Base-by-base conservation (phyloP, 129 eudicot species). In the Centella asiatica region DNA sequence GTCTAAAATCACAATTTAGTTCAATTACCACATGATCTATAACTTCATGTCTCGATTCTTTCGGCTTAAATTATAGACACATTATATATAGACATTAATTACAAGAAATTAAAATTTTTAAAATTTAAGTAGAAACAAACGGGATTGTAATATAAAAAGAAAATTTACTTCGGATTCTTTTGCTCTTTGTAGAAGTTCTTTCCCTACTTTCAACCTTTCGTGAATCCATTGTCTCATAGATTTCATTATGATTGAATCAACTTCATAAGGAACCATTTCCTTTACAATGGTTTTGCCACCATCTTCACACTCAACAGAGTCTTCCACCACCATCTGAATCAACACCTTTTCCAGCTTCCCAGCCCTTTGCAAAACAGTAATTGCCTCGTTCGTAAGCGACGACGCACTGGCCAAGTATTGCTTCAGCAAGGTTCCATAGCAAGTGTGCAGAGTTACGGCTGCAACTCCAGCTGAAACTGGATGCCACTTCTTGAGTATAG, bases 401-500 rank as follows among this genome's bases (percentile, higher is more conserved):
- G 86, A 48, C 28, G 77, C 72, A n/a, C 82, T 82, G 2, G 82
- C 51, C 42, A 92, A 71, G 72, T 81, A 92, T 45, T 92, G 94
- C 81, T 76, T 82, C 57, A 92, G 48, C 62, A 87, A 49, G 10
- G 73, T 67, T 27, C 88, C 98, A 18, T 82, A 92, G 72, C 96
- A 92, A 2, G 81, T 47, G 64, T 92, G 99, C n/a, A 92, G 69
- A 0, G 88, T 85, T 68, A 87, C 84, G 0, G 96, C 87, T 61
- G 92, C 99, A 39, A 87, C 95, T 53, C 96, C 99, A 26, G 83
- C 86, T n/a, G 99, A 74, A 64, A 84, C 60, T 0, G 99, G 96
- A 28, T 92, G 95, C 99, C 95, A 92, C 64, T 67, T 92, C 75
- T 80, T 92, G 36, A 92, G 74, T 5, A 63, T 68, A 23, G 78